phyloP scores from a whole-genome alignment of 2,329 filamentous ascomycete species.

The Rachicladosporium sp. region DNA sequence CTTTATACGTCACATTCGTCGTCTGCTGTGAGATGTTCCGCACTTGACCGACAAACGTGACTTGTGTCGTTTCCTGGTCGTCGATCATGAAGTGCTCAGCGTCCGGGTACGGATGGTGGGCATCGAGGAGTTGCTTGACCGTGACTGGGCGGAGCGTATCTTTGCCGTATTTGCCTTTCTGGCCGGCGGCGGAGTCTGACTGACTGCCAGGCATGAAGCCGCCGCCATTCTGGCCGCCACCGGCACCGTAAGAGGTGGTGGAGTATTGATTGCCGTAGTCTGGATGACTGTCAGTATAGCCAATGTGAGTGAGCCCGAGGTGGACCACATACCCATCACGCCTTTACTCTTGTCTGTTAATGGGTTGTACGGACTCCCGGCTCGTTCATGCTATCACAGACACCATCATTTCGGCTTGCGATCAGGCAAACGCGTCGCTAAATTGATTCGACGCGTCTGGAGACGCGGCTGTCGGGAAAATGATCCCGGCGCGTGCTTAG shows the following conservation, averaged over 20 bases:
- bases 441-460: conserved; percentile 32
- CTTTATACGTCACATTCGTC: conserved; percentile 81
- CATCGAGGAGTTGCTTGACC: conserved; percentile 85
- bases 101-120: conserved; percentile 60
- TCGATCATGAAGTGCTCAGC: conserved; percentile 71
- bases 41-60: conserved; percentile 84
- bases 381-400: too few relatives aligned
- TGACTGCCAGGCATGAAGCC: conserved; percentile 44
- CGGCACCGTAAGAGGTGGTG: conserved; percentile 43
- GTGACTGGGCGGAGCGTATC: conserved; percentile 88
- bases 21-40: conserved; percentile 74
- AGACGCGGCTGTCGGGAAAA: too few relatives aligned
- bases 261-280: conserved; percentile 34
- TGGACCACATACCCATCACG: too few relatives aligned
- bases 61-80: conserved; percentile 53
- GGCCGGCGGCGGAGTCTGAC: conserved; percentile 29
- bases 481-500: too few relatives aligned
- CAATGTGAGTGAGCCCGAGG: too few relatives aligned
- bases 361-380: too few relatives aligned
- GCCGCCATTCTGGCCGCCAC: conserved; percentile 43
- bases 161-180: conserved; percentile 48
- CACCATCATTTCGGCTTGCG: conserved; percentile 30
- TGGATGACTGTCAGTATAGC: not conserved
- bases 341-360: too few relatives aligned
- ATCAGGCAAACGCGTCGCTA: conserved; percentile 91